Percentiles rank a stretch among this genome's conserved stretches.
These are phyloP conservation scores for Adansonia grandidieri DNA, from an alignment of 441 rosid genomes.

Conservation along the genomic window DNA sequence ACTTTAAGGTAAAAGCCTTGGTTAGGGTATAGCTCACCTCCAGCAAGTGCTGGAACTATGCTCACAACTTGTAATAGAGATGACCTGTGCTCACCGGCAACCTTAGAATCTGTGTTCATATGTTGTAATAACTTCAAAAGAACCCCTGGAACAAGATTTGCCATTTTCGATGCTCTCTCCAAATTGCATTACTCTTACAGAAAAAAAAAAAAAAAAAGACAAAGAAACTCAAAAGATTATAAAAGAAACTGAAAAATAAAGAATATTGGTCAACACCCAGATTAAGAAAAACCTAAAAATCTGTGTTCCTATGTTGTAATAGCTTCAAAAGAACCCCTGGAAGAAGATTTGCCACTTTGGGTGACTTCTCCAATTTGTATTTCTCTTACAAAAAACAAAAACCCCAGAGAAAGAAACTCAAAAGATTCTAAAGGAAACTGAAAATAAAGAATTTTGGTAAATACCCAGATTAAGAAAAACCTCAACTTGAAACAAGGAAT, in stretches of 20 bases:
- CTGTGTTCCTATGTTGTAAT: slow-evolving; percentile 89
- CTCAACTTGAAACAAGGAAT: slow-evolving; percentile 6
- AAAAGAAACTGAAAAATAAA: slow-evolving; percentile 19
- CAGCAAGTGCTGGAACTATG: slow-evolving; percentile 92
- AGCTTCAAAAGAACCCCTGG: slow-evolving; percentile 98
- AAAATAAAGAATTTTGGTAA: slow-evolving; percentile 28
- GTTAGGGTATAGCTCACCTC: slow-evolving; percentile 89
- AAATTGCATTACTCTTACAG: slow-evolving; percentile 46
- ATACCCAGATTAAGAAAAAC: slow-evolving; percentile 25
- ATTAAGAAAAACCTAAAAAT: slow-evolving; percentile 55
- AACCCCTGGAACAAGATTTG: slow-evolving; percentile 93
- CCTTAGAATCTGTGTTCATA: slow-evolving; percentile 91
- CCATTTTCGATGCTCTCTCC: slow-evolving; percentile 53
- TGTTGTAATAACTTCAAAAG: slow-evolving; percentile 93
- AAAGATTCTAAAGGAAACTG: slow-evolving; percentile 9
- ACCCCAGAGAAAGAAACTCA: slow-evolving; percentile 24
- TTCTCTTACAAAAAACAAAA: slow-evolving; percentile 31
- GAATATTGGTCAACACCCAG: slow-evolving; percentile 30
- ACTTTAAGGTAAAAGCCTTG: slow-evolving; percentile 96
- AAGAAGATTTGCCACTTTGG: slow-evolving; percentile 82
- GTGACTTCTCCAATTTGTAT: slow-evolving; percentile 43
- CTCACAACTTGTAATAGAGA: slow-evolving; percentile 88
- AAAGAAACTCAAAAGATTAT: slow-evolving; percentile 19
- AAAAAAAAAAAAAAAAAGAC: slow-evolving; percentile 26
- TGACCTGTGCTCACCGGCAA: slow-evolving; percentile 92